Evolutionary conservation across 148 eudicot genomes (phyloP).

Genomic region (Amaranthus cruentus): DNA sequence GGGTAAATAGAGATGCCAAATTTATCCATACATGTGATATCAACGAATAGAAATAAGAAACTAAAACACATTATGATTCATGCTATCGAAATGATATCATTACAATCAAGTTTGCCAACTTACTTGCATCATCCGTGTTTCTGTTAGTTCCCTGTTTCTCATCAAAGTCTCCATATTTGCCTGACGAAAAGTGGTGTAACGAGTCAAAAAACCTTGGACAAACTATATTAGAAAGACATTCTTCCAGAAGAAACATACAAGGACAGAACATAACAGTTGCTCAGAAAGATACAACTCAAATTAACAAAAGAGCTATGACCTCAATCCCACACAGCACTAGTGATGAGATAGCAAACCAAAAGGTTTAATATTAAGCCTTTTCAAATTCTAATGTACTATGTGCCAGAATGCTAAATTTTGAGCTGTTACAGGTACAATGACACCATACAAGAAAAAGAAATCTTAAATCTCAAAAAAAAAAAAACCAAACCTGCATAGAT

Average conservation of each 20-base stretch:
- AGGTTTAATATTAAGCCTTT: background rate
- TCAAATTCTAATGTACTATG: background rate
- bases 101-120: conserved; percentile 24
- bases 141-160: conserved; percentile 92
- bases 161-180: conserved; percentile 89
- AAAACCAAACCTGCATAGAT: conserved; percentile 70
- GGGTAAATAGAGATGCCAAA: too few species aligned
- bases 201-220: conserved; percentile 7
- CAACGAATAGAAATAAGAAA: background rate
- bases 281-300: background rate
- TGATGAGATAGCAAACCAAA: background rate
- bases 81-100: background rate
- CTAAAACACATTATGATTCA: background rate
- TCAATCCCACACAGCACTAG: background rate
- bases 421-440: too few species aligned
- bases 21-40: background rate
- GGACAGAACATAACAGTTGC: background rate
- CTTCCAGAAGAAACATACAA: background rate
- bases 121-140: conserved; percentile 99
- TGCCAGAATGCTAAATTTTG: background rate
- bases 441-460: background rate
- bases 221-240: background rate
- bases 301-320: background rate
- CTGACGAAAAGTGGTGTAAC: conserved; percentile 36
- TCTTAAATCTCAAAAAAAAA: background rate